Conservation (phyloP, 2,329 filamentous ascomycete species). For the Ophiostoma perfectum region DNA sequence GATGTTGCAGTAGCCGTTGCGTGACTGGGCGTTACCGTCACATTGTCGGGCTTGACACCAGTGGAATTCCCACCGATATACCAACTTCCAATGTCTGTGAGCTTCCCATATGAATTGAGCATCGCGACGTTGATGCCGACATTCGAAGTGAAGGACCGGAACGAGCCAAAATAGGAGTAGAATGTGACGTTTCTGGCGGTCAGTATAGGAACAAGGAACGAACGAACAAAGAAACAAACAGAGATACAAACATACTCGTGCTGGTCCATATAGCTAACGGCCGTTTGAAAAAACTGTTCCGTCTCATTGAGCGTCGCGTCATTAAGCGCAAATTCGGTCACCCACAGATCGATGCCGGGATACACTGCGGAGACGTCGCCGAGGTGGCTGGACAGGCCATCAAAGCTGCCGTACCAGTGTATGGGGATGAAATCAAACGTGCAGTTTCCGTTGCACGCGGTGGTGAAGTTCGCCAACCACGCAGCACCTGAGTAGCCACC, state of each 20-base stretch:
- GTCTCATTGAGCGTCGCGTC: conserved; percentile 51
- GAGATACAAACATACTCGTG: conserved; percentile 35
- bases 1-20: background rate
- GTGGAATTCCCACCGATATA: conserved; percentile 57
- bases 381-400: conserved; percentile 60
- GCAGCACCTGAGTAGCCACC: conserved; percentile 53
- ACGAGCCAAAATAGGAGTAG: conserved; percentile 72
- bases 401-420: conserved; percentile 65
- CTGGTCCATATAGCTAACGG: conserved; percentile 59
- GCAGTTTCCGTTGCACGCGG: conserved; percentile 56
- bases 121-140: conserved; percentile 68
- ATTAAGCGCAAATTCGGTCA: conserved; percentile 68
- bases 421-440: conserved; percentile 57
- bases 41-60: conserved; percentile 36
- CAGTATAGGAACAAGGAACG: background rate
- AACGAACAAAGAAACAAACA: background rate
- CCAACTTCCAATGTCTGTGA: conserved; percentile 72
- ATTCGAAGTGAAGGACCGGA: conserved; percentile 63
- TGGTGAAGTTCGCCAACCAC: conserved; percentile 63
- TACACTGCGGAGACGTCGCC: conserved; percentile 49
- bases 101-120: conserved; percentile 58
- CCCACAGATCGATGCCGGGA: conserved; percentile 61
- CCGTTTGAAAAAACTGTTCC: conserved; percentile 62
- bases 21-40: conserved; percentile 7
- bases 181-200: conserved; percentile 47